Base-by-base conservation (phyloP, 2,329 filamentous ascomycete species). In the Juglanconis sp. region DNA sequence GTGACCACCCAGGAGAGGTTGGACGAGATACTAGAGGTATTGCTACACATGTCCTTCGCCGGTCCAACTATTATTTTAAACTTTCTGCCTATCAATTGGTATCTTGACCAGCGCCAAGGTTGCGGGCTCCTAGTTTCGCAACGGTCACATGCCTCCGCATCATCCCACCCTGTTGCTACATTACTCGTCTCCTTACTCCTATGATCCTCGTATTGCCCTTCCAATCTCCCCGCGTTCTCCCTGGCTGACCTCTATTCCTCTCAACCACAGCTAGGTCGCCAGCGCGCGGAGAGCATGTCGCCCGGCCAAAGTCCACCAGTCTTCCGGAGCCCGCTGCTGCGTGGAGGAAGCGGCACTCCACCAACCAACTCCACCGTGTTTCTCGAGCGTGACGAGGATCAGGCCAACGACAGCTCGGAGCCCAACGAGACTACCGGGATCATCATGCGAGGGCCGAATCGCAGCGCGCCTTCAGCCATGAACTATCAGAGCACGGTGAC, bases 11-110 rank as follows among this genome's bases (percentile, higher is more conserved):
- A 70, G 55, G 69, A 72, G 34, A 68, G 72, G 10, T 66, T 74
- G 48, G 64, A 70, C 56, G 67, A 66, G 10, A 74, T 74, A 49
- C 66, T 74, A 17, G 66, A 73, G 69, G 72, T 73, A 55, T 46
- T 55, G 44, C 32, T 17, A 24, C 24, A 40, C 35, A n/a, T 35
- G 6, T 38, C 32, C 53, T n/a, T 32, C 2, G 36, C 32, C 11
- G 53, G 53, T 34, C 17, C 24, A 24, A 24, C 24, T 24, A 24
- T 38, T 31, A 17, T n/a, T 8, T 31, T 5, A 44, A 44, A n/a
- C 51, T 38, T 54, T 46, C 24, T 32, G 15, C 40, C n/a, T 15
- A 40, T n/a, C 34, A 32, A 46, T 13, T 10, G n/a, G 30, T 32
- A 7, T 30, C 49, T 40, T 34, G 40, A 17, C 13, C 47, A 7